phyloP scores from a whole-genome alignment of 2,329 filamentous ascomycete species.

The Ascocoryne sarcoides region DNA sequence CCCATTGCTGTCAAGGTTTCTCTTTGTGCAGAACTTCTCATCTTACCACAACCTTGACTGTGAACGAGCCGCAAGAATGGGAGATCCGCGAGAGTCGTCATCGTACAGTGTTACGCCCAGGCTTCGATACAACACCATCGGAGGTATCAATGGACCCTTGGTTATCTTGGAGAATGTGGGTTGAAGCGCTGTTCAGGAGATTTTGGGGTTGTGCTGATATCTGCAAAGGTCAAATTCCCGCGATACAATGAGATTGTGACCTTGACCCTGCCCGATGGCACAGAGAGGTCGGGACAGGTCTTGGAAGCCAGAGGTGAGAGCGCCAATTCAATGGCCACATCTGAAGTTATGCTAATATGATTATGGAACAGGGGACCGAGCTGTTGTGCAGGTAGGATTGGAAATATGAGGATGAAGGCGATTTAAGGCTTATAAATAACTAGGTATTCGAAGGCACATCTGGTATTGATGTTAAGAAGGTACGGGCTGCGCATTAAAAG shows the following conservation, averaged over 20 bases:
- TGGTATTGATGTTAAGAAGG: conserved; percentile 98
- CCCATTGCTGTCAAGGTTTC: conserved; percentile 8
- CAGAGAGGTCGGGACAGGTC: conserved; percentile 87
- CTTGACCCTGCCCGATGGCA: conserved; percentile 90
- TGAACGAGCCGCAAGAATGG: conserved; percentile 21
- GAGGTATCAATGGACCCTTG: conserved; percentile 93
- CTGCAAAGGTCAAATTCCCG: conserved; percentile 85
- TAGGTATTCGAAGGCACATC: conserved; percentile 96
- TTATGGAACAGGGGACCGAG: conserved; percentile 62
- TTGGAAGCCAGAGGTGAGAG: conserved; percentile 84
- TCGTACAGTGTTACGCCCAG: conserved; percentile 49
- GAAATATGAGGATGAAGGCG: conserved; percentile 2
- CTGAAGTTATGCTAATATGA: conserved; percentile 12
- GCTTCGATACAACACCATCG: conserved; percentile 95
- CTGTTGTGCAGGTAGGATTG: conserved; percentile 76
- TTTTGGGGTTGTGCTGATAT: conserved; percentile 13
- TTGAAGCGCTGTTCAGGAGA: conserved; percentile 12
- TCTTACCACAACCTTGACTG: not conserved
- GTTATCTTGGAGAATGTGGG: conserved; percentile 94
- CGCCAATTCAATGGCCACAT: conserved; percentile 3
- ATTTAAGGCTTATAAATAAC: conserved; percentile 22
- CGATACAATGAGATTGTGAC: conserved; percentile 97
- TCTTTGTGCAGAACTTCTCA: conserved; percentile 4
- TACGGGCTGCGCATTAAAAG: conserved; percentile 31
- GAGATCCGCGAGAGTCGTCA: conserved; percentile 30